Evolutionary conservation across 176 grass and related monocot genomes (phyloP), one percentile per base, ranked within the genome.

Genomic region (Ensete glaucum): DNA sequence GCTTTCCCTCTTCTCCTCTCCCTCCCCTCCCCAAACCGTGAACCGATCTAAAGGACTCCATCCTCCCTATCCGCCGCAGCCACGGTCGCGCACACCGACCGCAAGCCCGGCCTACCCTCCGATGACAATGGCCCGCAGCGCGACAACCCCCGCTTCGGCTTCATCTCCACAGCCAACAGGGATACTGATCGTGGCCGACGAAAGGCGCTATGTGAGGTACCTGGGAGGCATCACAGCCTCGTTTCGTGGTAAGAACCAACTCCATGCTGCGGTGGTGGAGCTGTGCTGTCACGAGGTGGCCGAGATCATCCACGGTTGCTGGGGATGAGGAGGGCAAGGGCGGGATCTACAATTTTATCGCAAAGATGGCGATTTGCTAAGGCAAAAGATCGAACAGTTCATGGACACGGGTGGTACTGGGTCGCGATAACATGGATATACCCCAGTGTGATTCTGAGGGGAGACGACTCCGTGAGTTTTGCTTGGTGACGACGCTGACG

Each of bases 371-470:
- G 1, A 63, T 85, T 4, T 96, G 87, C 77, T 84, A 84, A 22
- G 89, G 92, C 3, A 76, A 81, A 17, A 76, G 78, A 10, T 92
- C 89, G 0, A 92, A 87, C 73, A 96, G 92, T 48, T 96, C 92
- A 62, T 96, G 92, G 89, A 92, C 92, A 19, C 92, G 92, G 77
- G 89, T 96, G 64, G 92, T 92, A 76, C 92, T 89, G 21, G 92
- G 92, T 15, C 3, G 92, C 92, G 53, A 96, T 92, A 29, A 92
- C 92, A 1, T 92, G 92, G 92, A 96, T 92, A 65, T 96, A 92
- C 73, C 89, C 92, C 0, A 90, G 89, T 50, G 89, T 96, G 52
- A 87, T 88, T 73, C 82, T 96, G n/a, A 51, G 83, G 2, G 92
- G 92, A 24, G 89, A 96, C 10, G 82, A 87, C 76, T 87, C 83